Conservation (phyloP, 2,329 filamentous ascomycete species). For the Elsinoe perseae region DNA sequence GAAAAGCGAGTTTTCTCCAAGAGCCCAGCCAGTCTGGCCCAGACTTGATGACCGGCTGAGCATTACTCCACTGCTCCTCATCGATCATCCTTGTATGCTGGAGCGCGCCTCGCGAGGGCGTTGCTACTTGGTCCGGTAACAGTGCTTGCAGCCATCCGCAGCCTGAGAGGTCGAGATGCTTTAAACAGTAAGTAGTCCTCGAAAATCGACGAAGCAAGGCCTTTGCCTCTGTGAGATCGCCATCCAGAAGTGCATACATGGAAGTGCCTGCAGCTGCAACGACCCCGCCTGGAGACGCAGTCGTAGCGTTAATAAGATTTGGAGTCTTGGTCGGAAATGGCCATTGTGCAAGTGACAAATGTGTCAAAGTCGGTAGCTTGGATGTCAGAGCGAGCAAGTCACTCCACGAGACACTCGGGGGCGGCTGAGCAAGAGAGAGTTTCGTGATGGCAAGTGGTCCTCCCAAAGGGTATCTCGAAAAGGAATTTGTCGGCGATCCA, state of each 20-base stretch:
- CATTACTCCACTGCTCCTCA: slow-evolving; percentile 16
- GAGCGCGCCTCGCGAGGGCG: not conserved
- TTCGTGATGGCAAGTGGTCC: slow-evolving; percentile 45
- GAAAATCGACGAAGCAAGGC: slow-evolving; percentile 50
- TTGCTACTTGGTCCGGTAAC: slow-evolving; percentile 10
- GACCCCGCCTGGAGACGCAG: slow-evolving; percentile 35
- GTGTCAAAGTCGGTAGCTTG: slow-evolving; percentile 49
- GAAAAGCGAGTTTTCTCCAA: slow-evolving; percentile 38
- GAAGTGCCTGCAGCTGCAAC: slow-evolving; percentile 45
- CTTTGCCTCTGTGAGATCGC: slow-evolving; percentile 50
- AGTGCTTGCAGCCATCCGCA: slow-evolving; percentile 52
- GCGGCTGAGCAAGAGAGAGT: slow-evolving; percentile 50
- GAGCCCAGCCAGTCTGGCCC: slow-evolving; percentile 31
- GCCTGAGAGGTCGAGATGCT: slow-evolving; percentile 56
- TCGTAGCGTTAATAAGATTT: slow-evolving; percentile 41
- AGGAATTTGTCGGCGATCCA: slow-evolving; percentile 21
- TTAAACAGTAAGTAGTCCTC: slow-evolving; percentile 48
- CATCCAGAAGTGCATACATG: slow-evolving; percentile 46
- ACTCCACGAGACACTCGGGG: slow-evolving; percentile 45
- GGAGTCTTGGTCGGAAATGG: slow-evolving; percentile 51
- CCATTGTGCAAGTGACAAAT: slow-evolving; percentile 57
- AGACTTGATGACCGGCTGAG: slow-evolving; percentile 25
- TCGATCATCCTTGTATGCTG: not conserved
- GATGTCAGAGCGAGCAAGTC: slow-evolving; percentile 47
- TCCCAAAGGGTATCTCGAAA: slow-evolving; percentile 31